A percentile compares a stretch with the other conserved stretches of the same genome.
These are phyloP conservation scores for Ilyonectria destructans DNA, from an alignment of 2,329 filamentous ascomycete genomes.

Conservation along the genomic window DNA sequence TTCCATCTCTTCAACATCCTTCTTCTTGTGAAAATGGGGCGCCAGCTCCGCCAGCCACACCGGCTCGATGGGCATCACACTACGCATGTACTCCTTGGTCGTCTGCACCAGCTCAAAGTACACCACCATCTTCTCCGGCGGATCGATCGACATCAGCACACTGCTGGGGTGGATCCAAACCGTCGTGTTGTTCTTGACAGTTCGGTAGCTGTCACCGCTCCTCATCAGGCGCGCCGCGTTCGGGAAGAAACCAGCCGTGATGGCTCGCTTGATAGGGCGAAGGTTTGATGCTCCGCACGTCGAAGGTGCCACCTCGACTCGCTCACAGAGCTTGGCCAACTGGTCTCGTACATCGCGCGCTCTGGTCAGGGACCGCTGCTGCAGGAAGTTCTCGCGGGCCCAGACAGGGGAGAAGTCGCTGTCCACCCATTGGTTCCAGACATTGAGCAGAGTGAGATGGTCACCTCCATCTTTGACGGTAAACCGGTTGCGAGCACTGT, in stretches of 20 bases:
- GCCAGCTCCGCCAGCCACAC: conserved; percentile 92
- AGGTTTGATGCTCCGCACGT: conserved; percentile 80
- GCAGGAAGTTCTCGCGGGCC: conserved; percentile 93
- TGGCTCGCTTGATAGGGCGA: conserved; percentile 84
- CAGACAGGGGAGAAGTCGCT: conserved; percentile 90
- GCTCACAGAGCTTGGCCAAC: conserved; percentile 91
- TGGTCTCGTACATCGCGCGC: conserved; percentile 95
- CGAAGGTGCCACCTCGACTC: conserved; percentile 86
- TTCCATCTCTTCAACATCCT: conserved; percentile 87
- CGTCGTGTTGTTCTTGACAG: conserved; percentile 90
- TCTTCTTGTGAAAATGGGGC: conserved; percentile 94
- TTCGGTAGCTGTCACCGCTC: conserved; percentile 90
- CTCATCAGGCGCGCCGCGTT: conserved; percentile 90
- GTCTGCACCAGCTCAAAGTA: conserved; percentile 90
- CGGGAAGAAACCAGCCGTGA: conserved; percentile 94
- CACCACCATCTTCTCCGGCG: conserved; percentile 84
- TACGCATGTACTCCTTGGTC: conserved; percentile 93
- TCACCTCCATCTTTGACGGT: conserved; percentile 93
- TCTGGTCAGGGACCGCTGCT: conserved; percentile 89
- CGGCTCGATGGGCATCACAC: conserved; percentile 86
- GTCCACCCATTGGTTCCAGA: conserved; percentile 97
- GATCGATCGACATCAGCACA: conserved; percentile 84
- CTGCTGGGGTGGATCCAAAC: conserved; percentile 94
- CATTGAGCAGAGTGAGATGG: conserved; percentile 88
- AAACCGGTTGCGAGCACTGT: conserved; percentile 90